These are phyloP conservation scores for Colletotrichum sp. DNA, from an alignment of 2,329 filamentous ascomycete genomes.

Conservation along the genomic window DNA sequence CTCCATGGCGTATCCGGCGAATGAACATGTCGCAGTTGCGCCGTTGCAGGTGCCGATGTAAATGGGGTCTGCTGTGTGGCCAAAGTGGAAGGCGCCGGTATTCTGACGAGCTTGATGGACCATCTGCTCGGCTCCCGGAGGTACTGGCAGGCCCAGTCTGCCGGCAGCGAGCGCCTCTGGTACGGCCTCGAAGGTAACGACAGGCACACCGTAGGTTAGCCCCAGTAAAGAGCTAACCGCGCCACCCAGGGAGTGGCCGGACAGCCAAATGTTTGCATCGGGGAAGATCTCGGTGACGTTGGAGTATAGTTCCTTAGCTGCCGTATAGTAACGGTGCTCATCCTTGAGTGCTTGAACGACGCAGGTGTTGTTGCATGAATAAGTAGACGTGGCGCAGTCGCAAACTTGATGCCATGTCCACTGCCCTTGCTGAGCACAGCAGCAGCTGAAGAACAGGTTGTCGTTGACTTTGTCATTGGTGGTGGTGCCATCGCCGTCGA, in stretches of 20 bases:
- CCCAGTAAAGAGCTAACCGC: slow-evolving; percentile 88
- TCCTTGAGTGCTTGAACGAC: slow-evolving; percentile 75
- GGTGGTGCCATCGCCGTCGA: slow-evolving; percentile 95
- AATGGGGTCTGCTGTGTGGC: slow-evolving; percentile 93
- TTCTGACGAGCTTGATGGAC: slow-evolving; percentile 73
- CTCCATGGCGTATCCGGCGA: slow-evolving; percentile 93
- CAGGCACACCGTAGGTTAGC: slow-evolving; percentile 87
- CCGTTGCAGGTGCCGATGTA: slow-evolving; percentile 95
- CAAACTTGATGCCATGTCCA: slow-evolving; percentile 92
- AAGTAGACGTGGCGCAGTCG: slow-evolving; percentile 87
- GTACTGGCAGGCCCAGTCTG: slow-evolving; percentile 83
- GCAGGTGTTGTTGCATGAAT: slow-evolving; percentile 92
- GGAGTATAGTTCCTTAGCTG: slow-evolving; percentile 86
- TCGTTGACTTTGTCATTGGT: slow-evolving; percentile 98
- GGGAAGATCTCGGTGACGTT: slow-evolving; percentile 93
- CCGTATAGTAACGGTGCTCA: slow-evolving; percentile 91
- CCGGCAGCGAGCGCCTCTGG: slow-evolving; percentile 88
- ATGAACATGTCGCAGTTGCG: slow-evolving; percentile 85
- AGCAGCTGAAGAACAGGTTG: slow-evolving; percentile 97
- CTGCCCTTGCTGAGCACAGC: slow-evolving; percentile 91
- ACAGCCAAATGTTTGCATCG: slow-evolving; percentile 82
- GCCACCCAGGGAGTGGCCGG: slow-evolving; percentile 91
- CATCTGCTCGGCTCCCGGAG: slow-evolving; percentile 76
- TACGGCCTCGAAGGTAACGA: slow-evolving; percentile 92
- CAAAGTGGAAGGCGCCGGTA: slow-evolving; percentile 88